phyloP scores from a whole-genome alignment of 2,329 filamentous ascomycete species.

The Hypoxylon sp. region DNA sequence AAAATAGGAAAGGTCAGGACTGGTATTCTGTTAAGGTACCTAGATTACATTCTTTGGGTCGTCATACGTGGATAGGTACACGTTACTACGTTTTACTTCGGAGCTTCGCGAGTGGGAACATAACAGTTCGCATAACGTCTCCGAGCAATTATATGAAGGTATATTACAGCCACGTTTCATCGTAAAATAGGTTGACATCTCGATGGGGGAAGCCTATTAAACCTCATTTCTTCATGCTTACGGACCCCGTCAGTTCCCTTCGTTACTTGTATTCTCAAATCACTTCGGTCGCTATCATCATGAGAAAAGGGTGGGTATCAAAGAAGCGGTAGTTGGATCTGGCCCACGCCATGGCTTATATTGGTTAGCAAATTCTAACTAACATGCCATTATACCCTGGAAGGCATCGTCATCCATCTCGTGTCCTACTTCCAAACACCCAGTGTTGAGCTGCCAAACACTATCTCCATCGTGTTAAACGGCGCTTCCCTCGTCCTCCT shows the following conservation, averaged over 20 bases:
- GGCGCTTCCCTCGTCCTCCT: neutral
- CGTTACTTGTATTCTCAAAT: neutral
- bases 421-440: conserved; percentile 6
- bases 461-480: conserved; percentile 18
- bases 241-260: neutral
- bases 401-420: conserved; percentile 7
- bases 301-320: neutral
- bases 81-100: neutral
- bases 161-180: neutral
- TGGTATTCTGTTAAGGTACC: neutral
- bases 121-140: neutral
- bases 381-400: conserved; percentile 6
- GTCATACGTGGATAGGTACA: neutral
- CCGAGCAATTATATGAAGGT: neutral
- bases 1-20: neutral
- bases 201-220: neutral
- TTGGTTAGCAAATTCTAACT: conserved; percentile 15
- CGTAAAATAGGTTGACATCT: neutral
- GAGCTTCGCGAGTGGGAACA: neutral
- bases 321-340: neutral
- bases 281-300: neutral
- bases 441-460: conserved; percentile 15
- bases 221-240: neutral
- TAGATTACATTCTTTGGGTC: neutral
- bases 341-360: conserved; percentile 7